Base-by-base conservation (phyloP, 495 filamentous ascomycete genomes). In the Aspergillus biplanus region DNA sequence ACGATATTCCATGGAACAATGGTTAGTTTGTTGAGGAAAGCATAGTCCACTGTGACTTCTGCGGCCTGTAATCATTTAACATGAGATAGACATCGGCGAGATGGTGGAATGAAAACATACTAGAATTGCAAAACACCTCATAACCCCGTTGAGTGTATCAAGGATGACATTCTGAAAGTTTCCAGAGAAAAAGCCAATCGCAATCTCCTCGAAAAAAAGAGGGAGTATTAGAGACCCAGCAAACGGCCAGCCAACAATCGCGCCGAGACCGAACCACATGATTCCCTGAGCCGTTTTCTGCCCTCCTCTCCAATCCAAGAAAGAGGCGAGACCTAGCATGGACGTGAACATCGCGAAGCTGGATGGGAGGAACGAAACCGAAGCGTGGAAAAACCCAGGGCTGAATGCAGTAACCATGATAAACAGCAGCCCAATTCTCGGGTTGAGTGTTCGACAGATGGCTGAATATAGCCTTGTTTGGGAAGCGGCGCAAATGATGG, bases 341-440 rank as follows among this genome's bases (percentile, higher is more conserved):
- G 87, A 87, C 49, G 87, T 91, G 71, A 97, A 97, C 96, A 98
- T 99, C 46, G 95, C 92, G 70, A 98, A 98, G 66, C 91, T 96
- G 16, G 92, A 96, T 4, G 96, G 96, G 7, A 99, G 85, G 71
- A 90, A 98, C 33, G 93, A 86, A 11, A 87, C 82, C 31, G 93
- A 92, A 1, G 95, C 87, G 76, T 97, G 92, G 73, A 97, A 97
- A 83, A 96, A 96, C 34, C 96, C 96, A 0, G 96, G 89, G 66
- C 89, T 94, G 67, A 86, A 87, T 46, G 89, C 78, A 63, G 90
- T 85, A 48, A 89, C 83, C 69, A 92, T 78, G 54, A 96, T 74
- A 78, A 94, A 98, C 65, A 96, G 82, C 35, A 94, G 76, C 15
- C 90, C 96, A 49, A 97, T 90, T 58, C 92, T 82, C 13, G 89